Conservation (phyloP, 306 rosid species). For the Acacia acuminata region DNA sequence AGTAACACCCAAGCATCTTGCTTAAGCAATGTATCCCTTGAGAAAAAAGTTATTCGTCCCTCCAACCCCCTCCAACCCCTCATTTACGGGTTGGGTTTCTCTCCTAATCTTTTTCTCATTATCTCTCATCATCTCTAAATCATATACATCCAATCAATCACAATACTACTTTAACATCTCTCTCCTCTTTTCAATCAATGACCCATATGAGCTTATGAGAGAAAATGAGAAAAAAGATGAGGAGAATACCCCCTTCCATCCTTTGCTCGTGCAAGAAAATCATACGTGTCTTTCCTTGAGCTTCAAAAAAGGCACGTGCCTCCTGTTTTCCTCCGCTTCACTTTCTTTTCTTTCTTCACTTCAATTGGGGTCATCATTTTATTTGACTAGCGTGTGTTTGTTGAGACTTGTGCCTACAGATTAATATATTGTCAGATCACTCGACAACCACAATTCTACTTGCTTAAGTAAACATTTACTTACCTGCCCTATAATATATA, state of each 20-base stretch:
- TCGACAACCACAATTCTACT: background rate
- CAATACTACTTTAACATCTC: no score
- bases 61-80: no score
- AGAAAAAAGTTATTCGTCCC: background rate
- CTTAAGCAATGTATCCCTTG: conserved; percentile 11
- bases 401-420: background rate
- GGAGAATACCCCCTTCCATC: no score
- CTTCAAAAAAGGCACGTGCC: background rate
- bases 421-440: background rate
- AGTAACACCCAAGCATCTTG: background rate
- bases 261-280: background rate
- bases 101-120: no score
- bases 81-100: no score
- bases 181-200: no score
- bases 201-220: no score
- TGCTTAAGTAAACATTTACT: background rate
- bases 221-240: no score
- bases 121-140: no score
- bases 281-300: background rate
- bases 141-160: no score
- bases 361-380: background rate
- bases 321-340: background rate
- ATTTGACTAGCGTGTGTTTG: background rate
- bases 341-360: background rate
- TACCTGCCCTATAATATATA: background rate